Base-by-base conservation (phyloP, 1,284 basidiomycete genomes). In the Cutaneotrichosporon cyanovorans region DNA sequence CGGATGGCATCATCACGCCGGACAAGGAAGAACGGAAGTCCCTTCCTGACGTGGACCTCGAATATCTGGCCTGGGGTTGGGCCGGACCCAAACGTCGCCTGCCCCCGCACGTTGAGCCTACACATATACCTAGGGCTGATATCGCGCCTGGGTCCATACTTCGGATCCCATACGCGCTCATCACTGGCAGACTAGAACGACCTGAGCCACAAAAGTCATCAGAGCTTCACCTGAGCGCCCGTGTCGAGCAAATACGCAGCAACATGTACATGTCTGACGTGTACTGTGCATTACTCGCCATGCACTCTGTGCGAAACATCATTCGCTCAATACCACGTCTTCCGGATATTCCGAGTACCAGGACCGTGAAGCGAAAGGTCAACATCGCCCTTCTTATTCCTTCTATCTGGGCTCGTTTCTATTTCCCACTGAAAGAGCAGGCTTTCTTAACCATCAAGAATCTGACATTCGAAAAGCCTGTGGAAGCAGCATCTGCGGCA, bases 281-380 rank as follows among this genome's bases (percentile, higher is more conserved):
- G 16, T 92, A 91, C 63, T 83, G 82, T 59, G 57, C 76, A 10
- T 75, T 93, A 34, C 74, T 90, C 39, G 84, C 84, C 10, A 53
- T 78, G 3, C 74, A 79, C 31, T 79, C 65, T 62, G 9, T 67
- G 11, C 38, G 28, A 12, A 9, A 16, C 14, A 28, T 53, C 5
- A 14, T 44, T 11, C 21, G 37, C 10, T 55, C 51, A 7, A 37
- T 53, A 41, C 49, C 43, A 32, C 11, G n/a, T 14, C 7, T n/a
- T 15, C 32, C 32, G 15, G 9, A 15, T n/a, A 12, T 7, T 7
- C 25, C 25, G 8, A 28, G 8, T 12, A 7, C 25, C 12, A 7
- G 8, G 8, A 28, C 25, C 7, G 25, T 28, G 8, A 28, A 28
- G 12, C 32, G 55, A 28, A 56, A 60, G n/a, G 42, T 71, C 22